Evolutionary conservation across 2,329 filamentous ascomycete genomes (phyloP), one percentile per base, ranked within the genome.

Genomic region (Ceratocystis variospora): DNA sequence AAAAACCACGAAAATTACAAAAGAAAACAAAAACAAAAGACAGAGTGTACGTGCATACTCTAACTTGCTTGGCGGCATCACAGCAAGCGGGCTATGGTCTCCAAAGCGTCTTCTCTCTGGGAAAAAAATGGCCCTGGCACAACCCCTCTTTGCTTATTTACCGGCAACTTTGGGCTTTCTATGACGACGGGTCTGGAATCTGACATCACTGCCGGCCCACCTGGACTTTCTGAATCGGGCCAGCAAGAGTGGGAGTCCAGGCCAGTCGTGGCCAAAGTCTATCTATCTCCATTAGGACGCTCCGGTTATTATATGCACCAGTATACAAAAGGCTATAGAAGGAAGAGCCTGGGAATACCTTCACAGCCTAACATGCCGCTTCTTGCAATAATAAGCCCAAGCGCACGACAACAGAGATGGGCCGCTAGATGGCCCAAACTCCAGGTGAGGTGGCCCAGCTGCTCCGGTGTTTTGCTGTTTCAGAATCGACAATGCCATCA

Each of bases 41-140:
- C 33, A 50, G 12, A 59, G 53, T n/a, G 12, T 37, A 37, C 33
- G 33, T 59, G 53, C 28, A 33, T 17, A 53, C 48, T 8, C 28
- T 33, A n/a, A n/a, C 53, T 17, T 59, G 25, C 53, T 59, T 59
- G 25, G 53, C 53, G n/a, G 25, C 53, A 59, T n/a, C 53, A 59
- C 25, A 33, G 28, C 22, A 31, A 17, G 22, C 15, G 17, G 10
- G 53, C 53, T 28, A 57, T 22, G 5, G 5, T 8, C 25, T 28
- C 53, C 22, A 22, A 28, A 55, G 50, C 50, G 50, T 25, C 50
- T 55, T 6, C 25, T 31, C 10, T 3, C 53, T 15, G 12, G 22
- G 22, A n/a, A n/a, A 3, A 31, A 59, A 59, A 7, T 59, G 53
- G 53, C 53, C 53, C 53, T 31, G 28, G 53, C 53, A 25, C 53